Base-by-base conservation (phyloP, 306 rosid species). In the Amphicarpaea edgeworthii region DNA sequence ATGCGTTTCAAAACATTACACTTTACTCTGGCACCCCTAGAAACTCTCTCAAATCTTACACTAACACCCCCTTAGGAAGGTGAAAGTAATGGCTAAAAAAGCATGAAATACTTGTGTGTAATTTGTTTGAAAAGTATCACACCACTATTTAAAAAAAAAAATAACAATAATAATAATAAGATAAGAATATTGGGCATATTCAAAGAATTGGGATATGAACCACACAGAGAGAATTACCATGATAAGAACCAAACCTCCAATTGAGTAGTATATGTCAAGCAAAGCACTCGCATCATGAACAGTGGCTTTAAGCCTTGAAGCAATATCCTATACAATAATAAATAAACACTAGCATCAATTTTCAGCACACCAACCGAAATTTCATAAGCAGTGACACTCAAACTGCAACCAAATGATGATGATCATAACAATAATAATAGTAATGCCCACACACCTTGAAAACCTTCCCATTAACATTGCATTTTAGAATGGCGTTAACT, bases 191-290 rank as follows among this genome's bases (percentile, higher is more conserved):
- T 61, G 45, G 63, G 19, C 77, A 40, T 63, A 40, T 67, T 62
- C 12, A 32, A 32, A 60, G 7, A 34, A 34, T 34, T 34, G 7
- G 38, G 38, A 34, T 6, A 34, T 6, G 7, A 54, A 67, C 49
- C 74, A 60, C 24, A 53, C 32, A 6, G 61, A 95, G 20, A 57
- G 21, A 55, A n/a, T 72, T 84, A 93, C 99, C 99, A 88, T 90
- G 30, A 89, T 72, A 79, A 88, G 96, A 77, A 78, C 90, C 87
- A 96, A 85, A 75, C 93, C 78, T 81, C 94, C 93, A 0, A 93
- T 45, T 49, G 98, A 90, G 77, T 89, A 86, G 54, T 92, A 92
- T 60, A 86, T 80, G 51, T 92, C 97, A 11, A 78, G 88, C 93
- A 96, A 83, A 9, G 85, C 83, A 71, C 86, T 87, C 42, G 94